A percentile compares a stretch with the other conserved stretches of the same genome.
Conservation (phyloP, 306 rosid species). For the Citrullus mucosospermus region DNA sequence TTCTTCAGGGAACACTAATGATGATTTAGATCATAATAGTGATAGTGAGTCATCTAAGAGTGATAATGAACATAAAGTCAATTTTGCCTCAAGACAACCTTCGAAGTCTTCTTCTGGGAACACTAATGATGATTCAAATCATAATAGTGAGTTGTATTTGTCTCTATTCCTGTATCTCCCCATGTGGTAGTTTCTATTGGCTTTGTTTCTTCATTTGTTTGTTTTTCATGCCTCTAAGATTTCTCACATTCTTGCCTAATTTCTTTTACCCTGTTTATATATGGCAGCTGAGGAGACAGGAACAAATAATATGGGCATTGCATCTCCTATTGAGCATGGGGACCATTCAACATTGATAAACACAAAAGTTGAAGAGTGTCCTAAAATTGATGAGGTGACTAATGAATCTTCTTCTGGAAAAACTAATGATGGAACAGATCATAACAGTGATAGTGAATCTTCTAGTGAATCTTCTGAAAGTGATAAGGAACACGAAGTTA, state of each 20-base stretch:
- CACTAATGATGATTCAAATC: slow-evolving; percentile 11
- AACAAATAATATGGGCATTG: slow-evolving; percentile 14
- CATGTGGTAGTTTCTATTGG: not conserved
- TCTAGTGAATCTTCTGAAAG: slow-evolving; percentile 12
- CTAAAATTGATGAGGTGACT: slow-evolving; percentile 13
- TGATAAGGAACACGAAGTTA: slow-evolving; percentile 18
- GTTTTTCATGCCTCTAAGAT: not conserved
- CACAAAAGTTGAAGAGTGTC: slow-evolving; percentile 15
- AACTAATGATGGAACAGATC: slow-evolving; percentile 9
- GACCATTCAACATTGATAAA: slow-evolving; percentile 12
- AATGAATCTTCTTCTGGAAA: slow-evolving; percentile 17
- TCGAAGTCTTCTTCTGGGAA: slow-evolving; percentile 12
- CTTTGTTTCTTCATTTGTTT: not conserved
- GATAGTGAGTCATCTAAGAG: slow-evolving; percentile 10
- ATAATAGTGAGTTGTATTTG: slow-evolving; percentile 8
- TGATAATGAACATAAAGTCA: slow-evolving; percentile 7
- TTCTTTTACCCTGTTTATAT: not conserved
- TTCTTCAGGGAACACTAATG: slow-evolving; percentile 13
- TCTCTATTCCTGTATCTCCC: not conserved
- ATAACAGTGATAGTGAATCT: slow-evolving; percentile 11
- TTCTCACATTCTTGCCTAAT: not conserved
- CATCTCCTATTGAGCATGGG: slow-evolving; percentile 12
- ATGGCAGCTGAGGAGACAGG: slow-evolving; percentile 14
- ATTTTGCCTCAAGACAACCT: slow-evolving; percentile 12
- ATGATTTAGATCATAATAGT: slow-evolving; percentile 12